Percentiles rank a stretch among this genome's conserved stretches.
Conservation (phyloP, 768 basidiomycete species). For the Suillus alpinus region DNA sequence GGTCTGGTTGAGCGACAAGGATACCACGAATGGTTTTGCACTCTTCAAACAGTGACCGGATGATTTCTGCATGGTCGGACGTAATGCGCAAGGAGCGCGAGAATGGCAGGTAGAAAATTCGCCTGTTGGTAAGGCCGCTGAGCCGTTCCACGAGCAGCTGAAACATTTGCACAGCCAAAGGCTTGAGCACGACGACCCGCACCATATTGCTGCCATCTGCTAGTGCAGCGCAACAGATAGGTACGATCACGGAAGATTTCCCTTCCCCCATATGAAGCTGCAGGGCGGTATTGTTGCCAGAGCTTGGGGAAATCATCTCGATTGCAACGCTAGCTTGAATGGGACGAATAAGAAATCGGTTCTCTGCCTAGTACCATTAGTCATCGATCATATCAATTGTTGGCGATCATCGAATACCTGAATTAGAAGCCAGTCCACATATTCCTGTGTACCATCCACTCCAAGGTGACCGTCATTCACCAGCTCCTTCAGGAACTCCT, state of each 20-base stretch:
- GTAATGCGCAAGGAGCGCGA: conserved; percentile 20
- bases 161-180: conserved; percentile 30
- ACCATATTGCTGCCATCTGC: conserved; percentile 27
- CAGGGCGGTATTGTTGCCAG: conserved; percentile 33
- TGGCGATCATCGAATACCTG: conserved; percentile 8
- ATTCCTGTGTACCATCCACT: conserved; percentile 10
- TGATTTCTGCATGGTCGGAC: conserved; percentile 17
- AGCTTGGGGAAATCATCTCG: conserved; percentile 31
- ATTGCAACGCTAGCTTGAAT: conserved; percentile 27
- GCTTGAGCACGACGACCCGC: conserved; percentile 33
- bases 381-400: neutral
- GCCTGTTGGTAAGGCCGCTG: conserved; percentile 31
- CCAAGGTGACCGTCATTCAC: conserved; percentile 18
- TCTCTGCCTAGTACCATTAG: conserved; percentile 20
- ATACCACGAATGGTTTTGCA: conserved; percentile 40
- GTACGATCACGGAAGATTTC: conserved; percentile 42
- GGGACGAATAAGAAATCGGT: conserved; percentile 25
- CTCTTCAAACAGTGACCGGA: conserved; percentile 12
- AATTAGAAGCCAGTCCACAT: conserved; percentile 21
- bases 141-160: conserved; percentile 29
- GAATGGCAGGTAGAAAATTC: conserved; percentile 32
- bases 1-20: conserved; percentile 47
- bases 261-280: conserved; percentile 60
- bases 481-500: conserved; percentile 16
- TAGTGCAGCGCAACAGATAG: conserved; percentile 23